Conservation (phyloP, 371 early-diverging fungal genomes). For the Basidiobolus heterosporus region DNA sequence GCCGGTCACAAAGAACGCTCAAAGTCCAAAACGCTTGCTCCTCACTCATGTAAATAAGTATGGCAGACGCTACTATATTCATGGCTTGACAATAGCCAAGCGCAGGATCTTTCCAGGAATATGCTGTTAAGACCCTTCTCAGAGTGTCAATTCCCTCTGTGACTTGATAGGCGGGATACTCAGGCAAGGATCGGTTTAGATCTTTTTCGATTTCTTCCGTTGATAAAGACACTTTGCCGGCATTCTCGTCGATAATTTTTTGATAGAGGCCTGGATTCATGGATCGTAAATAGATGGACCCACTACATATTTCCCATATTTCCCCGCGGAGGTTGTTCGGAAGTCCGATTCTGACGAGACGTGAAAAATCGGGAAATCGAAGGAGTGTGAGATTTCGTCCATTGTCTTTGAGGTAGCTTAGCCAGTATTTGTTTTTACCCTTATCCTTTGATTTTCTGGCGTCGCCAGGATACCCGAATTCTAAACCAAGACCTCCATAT, state of each 20-base stretch:
- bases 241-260: constrained; percentile 46
- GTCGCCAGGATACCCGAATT: constrained; percentile 75
- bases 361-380: constrained; percentile 65
- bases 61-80: constrained; percentile 90
- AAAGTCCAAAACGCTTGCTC: constrained; percentile 94
- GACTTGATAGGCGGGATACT: constrained; percentile 83
- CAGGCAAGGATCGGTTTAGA: constrained; percentile 78
- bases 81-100: constrained; percentile 97
- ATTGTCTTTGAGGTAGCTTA: constrained; percentile 32
- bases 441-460: constrained; percentile 23
- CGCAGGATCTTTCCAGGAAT: constrained; percentile 71
- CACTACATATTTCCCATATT: constrained; percentile 88
- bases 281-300: constrained; percentile 75
- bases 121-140: constrained; percentile 74
- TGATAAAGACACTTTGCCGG: constrained; percentile 43
- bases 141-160: constrained; percentile 79
- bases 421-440: constrained; percentile 6
- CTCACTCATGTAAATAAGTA: constrained; percentile 70
- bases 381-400: constrained; percentile 82
- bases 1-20: constrained; percentile 68
- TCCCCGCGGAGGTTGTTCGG: constrained; percentile 86
- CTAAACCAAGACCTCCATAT: constrained; percentile 56
- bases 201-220: constrained; percentile 96
- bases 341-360: constrained; percentile 79
- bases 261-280: constrained; percentile 70